Base-by-base conservation (phyloP, 1,284 basidiomycete species). In the Trametes hirsuta region DNA sequence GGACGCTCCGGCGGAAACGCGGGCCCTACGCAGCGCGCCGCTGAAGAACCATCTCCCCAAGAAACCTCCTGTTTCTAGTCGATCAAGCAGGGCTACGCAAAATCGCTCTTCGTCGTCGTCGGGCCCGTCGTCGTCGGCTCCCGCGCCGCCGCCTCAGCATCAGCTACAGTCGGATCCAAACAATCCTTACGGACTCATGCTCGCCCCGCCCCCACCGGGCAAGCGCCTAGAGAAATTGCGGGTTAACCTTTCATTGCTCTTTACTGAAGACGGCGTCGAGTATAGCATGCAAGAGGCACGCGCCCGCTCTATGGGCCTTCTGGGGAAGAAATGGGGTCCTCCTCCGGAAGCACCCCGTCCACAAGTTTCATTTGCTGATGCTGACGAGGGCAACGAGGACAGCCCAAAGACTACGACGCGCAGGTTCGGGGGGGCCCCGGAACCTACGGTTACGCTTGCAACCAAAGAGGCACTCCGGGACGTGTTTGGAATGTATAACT, bases 401-500 rank as follows among this genome's bases (percentile, higher is more conserved):
- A 73, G 75, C 47, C 74, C 74, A 65, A 71, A 72, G 55, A 66
- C 71, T 50, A 66, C 75, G 65, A 74, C 72, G 39, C 67, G 72
- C 53, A 72, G 61, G 37, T 62, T 64, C 45, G 62, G 50, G 35
- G 56, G 49, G 47, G 63, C 74, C 35, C 67, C 67, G 1, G 83
- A 86, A 67, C 84, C 87, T 8, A 87, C 90, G 0, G 87, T 91
- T 5, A 94, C 92, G 0, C 87, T 94, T 63, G 93, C 93, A 71
- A 94, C 92, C 46, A 95, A 94, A 73, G 92, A 94, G 64, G 95
- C 95, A 3, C 81, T 96, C 53, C 91, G 86, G n/a, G 95, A 97
- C 72, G 93, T 97, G 40, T 94, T 94, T 77, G 90, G 88, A 58
- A 93, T 97, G 87, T 96, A 94, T 73, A 96, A 97, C 72, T 91